Base-by-base conservation (phyloP, 1,284 basidiomycete genomes). In the Trichosporon sp. region DNA sequence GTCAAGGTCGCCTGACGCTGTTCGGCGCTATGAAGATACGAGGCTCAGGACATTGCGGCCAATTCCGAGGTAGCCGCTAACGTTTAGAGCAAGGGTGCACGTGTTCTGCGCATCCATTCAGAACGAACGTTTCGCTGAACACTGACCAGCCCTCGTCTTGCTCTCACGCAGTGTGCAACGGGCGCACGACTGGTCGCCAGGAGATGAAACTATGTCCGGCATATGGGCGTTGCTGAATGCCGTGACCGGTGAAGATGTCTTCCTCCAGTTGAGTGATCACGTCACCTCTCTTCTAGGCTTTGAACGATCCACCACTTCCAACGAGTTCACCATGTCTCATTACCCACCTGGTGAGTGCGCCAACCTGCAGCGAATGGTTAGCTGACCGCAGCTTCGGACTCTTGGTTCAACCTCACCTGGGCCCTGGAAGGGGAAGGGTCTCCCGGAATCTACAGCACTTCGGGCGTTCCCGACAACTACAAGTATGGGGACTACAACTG, bases 401-500 rank as follows among this genome's bases (percentile, higher is more conserved):
- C 73, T 5, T 68, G 66, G 38, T 68, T 26, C 66, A 75, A 77
- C 54, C 72, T 77, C 37, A 72, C 71, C 0, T 73, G 72, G 69
- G 76, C 71, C 4, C 26, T 82, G 7, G 76, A 76, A 38, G 77
- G 76, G 4, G 69, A 72, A 0, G 79, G 76, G 7, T 64, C 77
- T 4, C 78, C 79, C 0, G 80, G 80, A 1, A 76, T 79, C 59
- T 82, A 72, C 73, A 68, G 74, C 46, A 73, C 74, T 7, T 79
- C 78, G 0, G n/a, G 56, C 1, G 76, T 75, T 1, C 73, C 78
- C 0, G 75, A 77, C 63, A 68, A 32, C 2, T 10, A 70, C 2
- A 21, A 73, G 61, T 82, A 80, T 72, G 79, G 79, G 0, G 64
- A 19, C 19, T 81, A 81, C 70, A 79, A 80, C 67, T 81, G 80